Evolutionary conservation across 805 yeast species (phyloP), one percentile per base, ranked within the genome.

Genomic region (Yamadazyma kitorensis): DNA sequence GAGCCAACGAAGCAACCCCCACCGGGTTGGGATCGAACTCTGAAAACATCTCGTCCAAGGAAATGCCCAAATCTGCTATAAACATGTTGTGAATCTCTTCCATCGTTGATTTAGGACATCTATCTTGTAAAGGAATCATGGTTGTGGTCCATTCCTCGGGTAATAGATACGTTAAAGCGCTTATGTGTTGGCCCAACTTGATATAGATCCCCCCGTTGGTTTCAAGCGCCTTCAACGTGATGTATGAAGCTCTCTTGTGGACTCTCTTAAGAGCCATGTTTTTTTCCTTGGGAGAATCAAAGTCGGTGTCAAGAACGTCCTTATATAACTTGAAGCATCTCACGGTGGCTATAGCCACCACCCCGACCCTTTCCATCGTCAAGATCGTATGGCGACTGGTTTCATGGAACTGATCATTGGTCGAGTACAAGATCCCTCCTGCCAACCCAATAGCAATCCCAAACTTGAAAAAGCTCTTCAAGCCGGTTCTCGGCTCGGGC

Each of bases 1-100:
- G 99, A 0, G 98, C 98, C 44, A 93, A 68, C 1, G 96, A 86
- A 0, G 98, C 98, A 4, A 86, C 94, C 2, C 98, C 99, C 26
- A 93, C 80, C 0, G 99, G 98, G 7, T 54, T 58, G 0, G 74
- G 70, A 39, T 82, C 74, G 51, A 93, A 86, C 24, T 72, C 76
- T 7, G 62, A 55, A 55, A 93, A 93, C 26, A 78, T 45, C 0
- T 84, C 93, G 13, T 70, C 72, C 10, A 91, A 53, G 2, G 65
- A 40, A 10, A 53, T 47, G 2, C 88, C 88, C 43, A 84, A 63
- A 55, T 93, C 99, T 2, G 57, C 52, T 29, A 54, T 48, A 48
- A 93, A 79, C 83, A 93, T 74, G 11, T 65, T 64, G 26, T 70
- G 64, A 14, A 93, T 78, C 25, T 84, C 87, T 29, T 76, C 85